Percentiles rank a stretch among this genome's conserved stretches.
Evolutionary conservation across 495 filamentous ascomycete species (phyloP).

Genomic region (Penicillium coffeae): DNA sequence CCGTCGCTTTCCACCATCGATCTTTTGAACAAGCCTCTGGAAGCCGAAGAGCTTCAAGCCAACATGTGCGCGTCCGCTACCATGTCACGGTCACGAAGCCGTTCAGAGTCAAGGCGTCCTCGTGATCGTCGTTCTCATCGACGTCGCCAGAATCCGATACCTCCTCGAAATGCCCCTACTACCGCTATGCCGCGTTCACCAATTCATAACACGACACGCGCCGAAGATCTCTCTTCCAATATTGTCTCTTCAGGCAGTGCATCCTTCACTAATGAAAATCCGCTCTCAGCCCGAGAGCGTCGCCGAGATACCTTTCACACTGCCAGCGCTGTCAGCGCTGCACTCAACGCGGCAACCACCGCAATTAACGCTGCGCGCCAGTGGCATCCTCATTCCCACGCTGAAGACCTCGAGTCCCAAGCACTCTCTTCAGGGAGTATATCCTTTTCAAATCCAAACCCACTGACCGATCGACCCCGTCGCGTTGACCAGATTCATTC

Average conservation of each 20-base stretch:
- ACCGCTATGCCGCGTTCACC: not conserved
- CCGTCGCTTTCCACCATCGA: too few species aligned
- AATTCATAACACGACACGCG: not conserved
- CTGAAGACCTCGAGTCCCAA: constrained; percentile 11
- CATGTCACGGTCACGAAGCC: too few species aligned
- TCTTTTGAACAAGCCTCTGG: too few species aligned
- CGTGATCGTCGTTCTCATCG: too few species aligned
- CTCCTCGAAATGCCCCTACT: too few species aligned
- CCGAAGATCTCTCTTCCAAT: not conserved
- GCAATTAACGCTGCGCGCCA: not conserved
- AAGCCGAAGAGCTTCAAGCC: too few species aligned
- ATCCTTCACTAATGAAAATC: constrained; percentile 3
- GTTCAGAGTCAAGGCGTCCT: too few species aligned
- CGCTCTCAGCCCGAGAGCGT: not conserved
- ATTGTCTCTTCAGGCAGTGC: constrained; percentile 1
- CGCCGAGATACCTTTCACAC: too few species aligned
- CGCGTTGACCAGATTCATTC: not conserved
- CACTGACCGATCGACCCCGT: not conserved
- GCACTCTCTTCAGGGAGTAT: constrained; percentile 9
- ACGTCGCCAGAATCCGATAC: too few species aligned
- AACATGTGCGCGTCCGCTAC: too few species aligned
- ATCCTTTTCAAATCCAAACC: not conserved
- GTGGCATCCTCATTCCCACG: not conserved
- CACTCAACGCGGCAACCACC: not conserved
- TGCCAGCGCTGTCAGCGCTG: too few species aligned